A percentile compares a stretch with the other conserved stretches of the same genome.
Evolutionary conservation across 163 green algal genomes (phyloP).

Genomic region (Botryococcus braunii): DNA sequence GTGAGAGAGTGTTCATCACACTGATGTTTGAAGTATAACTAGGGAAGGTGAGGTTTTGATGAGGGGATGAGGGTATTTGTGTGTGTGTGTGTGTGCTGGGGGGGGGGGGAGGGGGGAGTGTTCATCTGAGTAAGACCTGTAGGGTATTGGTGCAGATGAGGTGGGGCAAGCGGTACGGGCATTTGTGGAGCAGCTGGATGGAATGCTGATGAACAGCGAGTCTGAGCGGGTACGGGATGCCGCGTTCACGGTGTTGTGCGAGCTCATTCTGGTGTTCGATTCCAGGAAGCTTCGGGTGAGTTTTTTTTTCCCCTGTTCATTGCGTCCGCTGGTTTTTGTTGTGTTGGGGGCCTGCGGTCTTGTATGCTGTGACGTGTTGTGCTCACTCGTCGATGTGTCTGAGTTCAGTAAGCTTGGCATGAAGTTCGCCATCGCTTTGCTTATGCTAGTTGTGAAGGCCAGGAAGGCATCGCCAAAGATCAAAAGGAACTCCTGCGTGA

Average conservation of each 20-base stretch:
- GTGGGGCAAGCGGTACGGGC: not conserved
- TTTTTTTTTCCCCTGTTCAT: not conserved
- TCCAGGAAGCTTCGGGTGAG: constrained; percentile 15
- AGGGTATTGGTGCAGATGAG: not conserved
- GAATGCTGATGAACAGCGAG: not conserved
- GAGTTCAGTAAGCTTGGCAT: no score
- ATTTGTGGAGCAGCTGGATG: not conserved
- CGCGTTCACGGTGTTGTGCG: constrained; percentile 13
- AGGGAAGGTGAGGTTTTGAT: not conserved
- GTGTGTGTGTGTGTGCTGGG: not conserved
- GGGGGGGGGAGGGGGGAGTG: not conserved
- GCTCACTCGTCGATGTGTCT: no score
- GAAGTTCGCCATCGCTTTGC: no score
- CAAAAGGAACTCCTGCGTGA: no score
- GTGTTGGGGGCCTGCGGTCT: no score
- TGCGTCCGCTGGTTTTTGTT: no score
- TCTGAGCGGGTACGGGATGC: not conserved
- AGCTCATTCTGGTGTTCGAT: constrained; percentile 31
- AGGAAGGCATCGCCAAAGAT: no score
- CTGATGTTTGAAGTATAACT: not conserved
- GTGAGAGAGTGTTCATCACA: not conserved
- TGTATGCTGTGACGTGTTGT: no score
- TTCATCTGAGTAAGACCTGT: not conserved
- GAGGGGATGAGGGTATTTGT: not conserved
- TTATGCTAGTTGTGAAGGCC: no score